phyloP scores from a whole-genome alignment of 2,329 filamentous ascomycete species.

The Claviceps spartinae region DNA sequence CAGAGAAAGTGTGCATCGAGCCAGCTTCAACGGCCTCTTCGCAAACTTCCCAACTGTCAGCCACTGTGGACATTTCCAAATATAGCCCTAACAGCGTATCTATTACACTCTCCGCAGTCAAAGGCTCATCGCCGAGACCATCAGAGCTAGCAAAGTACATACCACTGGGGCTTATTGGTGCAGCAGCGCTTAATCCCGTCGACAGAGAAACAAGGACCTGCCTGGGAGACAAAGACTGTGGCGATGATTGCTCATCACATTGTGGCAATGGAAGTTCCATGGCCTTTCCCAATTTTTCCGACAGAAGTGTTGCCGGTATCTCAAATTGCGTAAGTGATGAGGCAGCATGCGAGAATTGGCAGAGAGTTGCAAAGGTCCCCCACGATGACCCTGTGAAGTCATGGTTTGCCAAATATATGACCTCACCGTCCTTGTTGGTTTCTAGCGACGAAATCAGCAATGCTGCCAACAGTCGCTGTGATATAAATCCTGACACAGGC shows the following conservation, averaged over 20 bases:
- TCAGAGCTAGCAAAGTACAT: background rate
- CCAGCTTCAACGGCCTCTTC: background rate
- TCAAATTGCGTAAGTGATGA: background rate
- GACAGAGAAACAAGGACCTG: background rate
- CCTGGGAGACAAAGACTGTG: background rate
- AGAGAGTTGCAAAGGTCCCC: background rate
- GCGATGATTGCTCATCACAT: background rate
- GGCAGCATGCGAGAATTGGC: background rate
- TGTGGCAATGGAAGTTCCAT: background rate
- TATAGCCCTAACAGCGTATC: background rate
- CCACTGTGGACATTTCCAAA: background rate
- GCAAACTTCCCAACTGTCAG: background rate
- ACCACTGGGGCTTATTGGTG: slow-evolving; percentile 1
- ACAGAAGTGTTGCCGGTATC: background rate
- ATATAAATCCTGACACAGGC: slow-evolving; percentile 26
- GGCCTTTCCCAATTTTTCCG: background rate
- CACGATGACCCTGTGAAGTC: background rate
- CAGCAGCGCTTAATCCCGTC: background rate
- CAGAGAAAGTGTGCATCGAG: background rate
- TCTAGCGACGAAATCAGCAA: background rate
- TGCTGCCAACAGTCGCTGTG: slow-evolving; percentile 9
- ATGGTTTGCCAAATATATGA: slow-evolving; percentile 1
- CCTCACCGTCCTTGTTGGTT: background rate
- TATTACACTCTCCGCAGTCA: background rate
- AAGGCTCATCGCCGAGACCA: background rate